phyloP scores from a whole-genome alignment of 169 alveolate genomes.

The Plasmodium knowlesi region DNA sequence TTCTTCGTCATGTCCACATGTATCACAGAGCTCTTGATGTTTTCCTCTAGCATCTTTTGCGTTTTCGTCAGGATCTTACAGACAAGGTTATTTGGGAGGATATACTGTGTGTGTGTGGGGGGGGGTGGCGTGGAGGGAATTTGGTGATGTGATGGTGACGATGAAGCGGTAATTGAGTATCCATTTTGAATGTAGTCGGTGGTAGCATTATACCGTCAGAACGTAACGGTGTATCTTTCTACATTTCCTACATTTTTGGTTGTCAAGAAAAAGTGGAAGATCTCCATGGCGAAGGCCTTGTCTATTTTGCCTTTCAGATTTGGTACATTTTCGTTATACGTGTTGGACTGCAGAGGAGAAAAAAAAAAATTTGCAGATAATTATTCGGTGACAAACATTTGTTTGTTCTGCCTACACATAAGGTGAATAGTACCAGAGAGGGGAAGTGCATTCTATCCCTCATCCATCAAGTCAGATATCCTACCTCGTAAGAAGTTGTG shows the following conservation, averaged over 20 bases:
- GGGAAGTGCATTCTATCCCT: not conserved
- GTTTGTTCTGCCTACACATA: not conserved
- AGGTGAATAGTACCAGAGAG: not conserved
- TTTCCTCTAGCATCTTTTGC: conserved; percentile 54
- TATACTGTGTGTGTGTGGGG: not conserved
- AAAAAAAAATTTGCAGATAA: not conserved
- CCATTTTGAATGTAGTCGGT: not conserved
- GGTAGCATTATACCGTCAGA: not conserved
- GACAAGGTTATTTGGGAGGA: conserved; percentile 31
- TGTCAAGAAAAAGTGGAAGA: conserved; percentile 40
- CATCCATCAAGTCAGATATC: not conserved
- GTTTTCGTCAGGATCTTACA: conserved; percentile 19
- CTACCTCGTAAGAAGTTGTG: conserved; percentile 46
- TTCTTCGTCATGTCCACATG: conserved; percentile 35
- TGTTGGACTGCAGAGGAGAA: not conserved
- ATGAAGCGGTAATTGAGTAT: not conserved
- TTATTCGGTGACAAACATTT: not conserved
- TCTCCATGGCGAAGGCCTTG: conserved; percentile 27
- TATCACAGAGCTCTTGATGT: conserved; percentile 46
- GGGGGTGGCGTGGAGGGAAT: too few species aligned
- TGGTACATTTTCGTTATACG: conserved; percentile 25
- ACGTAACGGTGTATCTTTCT: not conserved
- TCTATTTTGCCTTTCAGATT: conserved; percentile 54
- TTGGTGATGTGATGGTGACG: not conserved
- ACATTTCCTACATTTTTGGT: conserved; percentile 23